Conservation (phyloP, 1,139 yeast genomes). For the Debaryomycetaceae sp. region DNA sequence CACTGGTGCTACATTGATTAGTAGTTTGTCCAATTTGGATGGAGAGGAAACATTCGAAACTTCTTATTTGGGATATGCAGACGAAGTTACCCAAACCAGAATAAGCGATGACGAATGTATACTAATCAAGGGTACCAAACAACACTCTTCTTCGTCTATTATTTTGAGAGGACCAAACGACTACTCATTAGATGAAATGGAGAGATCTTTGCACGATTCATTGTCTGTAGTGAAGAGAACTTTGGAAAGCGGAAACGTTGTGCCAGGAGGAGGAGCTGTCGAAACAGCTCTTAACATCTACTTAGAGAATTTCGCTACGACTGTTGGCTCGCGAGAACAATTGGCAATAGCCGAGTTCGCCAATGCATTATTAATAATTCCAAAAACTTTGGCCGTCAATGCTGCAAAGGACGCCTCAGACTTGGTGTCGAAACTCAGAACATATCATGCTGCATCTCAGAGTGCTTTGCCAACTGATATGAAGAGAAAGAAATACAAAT, state of each 20-base stretch:
- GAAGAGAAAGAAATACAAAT: conserved; percentile 81
- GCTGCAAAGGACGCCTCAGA: conserved; percentile 98
- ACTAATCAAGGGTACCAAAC: conserved; percentile 88
- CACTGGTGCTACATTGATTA: conserved; percentile 90
- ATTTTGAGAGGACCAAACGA: conserved; percentile 96
- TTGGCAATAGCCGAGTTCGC: conserved; percentile 98
- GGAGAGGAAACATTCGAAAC: conserved; percentile 97
- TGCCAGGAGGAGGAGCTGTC: conserved; percentile 99
- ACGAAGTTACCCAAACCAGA: conserved; percentile 86
- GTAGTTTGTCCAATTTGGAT: conserved; percentile 88
- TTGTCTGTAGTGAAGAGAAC: conserved; percentile 94
- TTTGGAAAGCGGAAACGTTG: conserved; percentile 89
- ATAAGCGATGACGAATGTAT: conserved; percentile 98
- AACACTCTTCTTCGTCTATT: conserved; percentile 89
- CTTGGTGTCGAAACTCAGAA: conserved; percentile 88
- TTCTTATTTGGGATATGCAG: conserved; percentile 84
- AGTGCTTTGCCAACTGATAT: conserved; percentile 74
- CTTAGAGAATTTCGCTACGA: conserved; percentile 95
- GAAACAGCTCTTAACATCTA: conserved; percentile 94
- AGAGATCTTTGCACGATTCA: conserved; percentile 92
- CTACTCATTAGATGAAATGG: conserved; percentile 96
- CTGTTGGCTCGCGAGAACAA: conserved; percentile 97
- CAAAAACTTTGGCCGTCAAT: conserved; percentile 94
- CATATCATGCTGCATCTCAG: conserved; percentile 96
- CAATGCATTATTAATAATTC: conserved; percentile 80